A percentile compares a stretch with the other conserved stretches of the same genome.
phyloP scores from a whole-genome alignment of 2,329 filamentous ascomycete genomes.

The Simplicillium aogashimaense region DNA sequence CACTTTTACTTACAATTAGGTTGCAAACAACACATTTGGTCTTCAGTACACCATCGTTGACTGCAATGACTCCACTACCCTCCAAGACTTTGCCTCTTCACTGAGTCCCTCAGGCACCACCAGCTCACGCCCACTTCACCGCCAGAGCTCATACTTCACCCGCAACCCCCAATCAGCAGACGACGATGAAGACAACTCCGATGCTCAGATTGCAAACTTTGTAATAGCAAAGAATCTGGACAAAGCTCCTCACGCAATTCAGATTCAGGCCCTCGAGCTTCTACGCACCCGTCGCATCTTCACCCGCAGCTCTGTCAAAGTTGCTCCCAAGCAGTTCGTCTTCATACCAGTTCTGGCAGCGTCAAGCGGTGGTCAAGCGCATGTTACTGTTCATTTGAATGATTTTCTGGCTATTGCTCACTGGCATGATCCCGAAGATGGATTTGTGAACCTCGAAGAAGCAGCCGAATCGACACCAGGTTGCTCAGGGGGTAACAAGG shows the following conservation, averaged over 20 bases:
- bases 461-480: slow-evolving; percentile 12
- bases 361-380: slow-evolving; percentile 32
- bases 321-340: slow-evolving; percentile 68
- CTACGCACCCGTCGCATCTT: slow-evolving; percentile 71
- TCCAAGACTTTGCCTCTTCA: slow-evolving; percentile 70
- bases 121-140: slow-evolving; percentile 13
- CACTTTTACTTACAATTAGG: slow-evolving; percentile 26
- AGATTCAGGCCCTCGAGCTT: slow-evolving; percentile 72
- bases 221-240: slow-evolving; percentile 77
- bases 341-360: slow-evolving; percentile 63
- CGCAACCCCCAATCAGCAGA: slow-evolving; percentile 7
- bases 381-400: slow-evolving; percentile 53
- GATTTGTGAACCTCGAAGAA: slow-evolving; percentile 67
- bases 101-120: slow-evolving; percentile 40
- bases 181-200: slow-evolving; percentile 4
- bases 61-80: slow-evolving; percentile 62
- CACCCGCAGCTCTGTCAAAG: slow-evolving; percentile 63
- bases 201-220: slow-evolving; percentile 61
- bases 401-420: slow-evolving; percentile 86
- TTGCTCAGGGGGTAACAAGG: slow-evolving; percentile 15
- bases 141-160: slow-evolving; percentile 20
- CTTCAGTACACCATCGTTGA: slow-evolving; percentile 60
- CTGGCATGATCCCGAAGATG: slow-evolving; percentile 64
- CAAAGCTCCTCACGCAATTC: slow-evolving; percentile 60
- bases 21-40: slow-evolving; percentile 62